These are phyloP conservation scores for Epicoccum sorghinum DNA, from an alignment of 2,329 filamentous ascomycete genomes.

Conservation along the genomic window DNA sequence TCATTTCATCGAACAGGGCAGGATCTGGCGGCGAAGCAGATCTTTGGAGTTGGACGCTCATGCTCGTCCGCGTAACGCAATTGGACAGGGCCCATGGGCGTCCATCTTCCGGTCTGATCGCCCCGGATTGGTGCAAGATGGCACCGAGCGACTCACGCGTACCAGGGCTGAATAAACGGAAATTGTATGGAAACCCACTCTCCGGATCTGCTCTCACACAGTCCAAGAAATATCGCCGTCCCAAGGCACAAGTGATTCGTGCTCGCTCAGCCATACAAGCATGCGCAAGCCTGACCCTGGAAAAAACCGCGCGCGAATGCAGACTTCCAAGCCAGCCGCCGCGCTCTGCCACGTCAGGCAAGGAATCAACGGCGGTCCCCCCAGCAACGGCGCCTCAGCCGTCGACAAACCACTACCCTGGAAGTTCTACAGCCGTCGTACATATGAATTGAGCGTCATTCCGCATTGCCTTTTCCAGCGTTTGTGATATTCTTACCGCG, in stretches of 20 bases:
- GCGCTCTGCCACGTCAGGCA: slow-evolving; percentile 37
- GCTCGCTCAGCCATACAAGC: slow-evolving; percentile 6
- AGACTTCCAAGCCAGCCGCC: slow-evolving; percentile 14
- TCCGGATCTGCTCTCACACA: no score
- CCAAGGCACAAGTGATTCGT: background rate
- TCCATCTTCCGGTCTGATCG: background rate
- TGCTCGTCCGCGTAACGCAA: background rate
- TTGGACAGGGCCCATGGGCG: background rate
- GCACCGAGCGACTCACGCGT: background rate
- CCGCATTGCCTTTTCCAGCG: background rate
- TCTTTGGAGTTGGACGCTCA: background rate
- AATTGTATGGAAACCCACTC: background rate
- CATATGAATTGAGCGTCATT: slow-evolving; percentile 27
- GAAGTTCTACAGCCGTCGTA: slow-evolving; percentile 23
- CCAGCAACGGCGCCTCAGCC: slow-evolving; percentile 38
- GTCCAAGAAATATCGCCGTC: no score
- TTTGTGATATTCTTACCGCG: slow-evolving; percentile 4
- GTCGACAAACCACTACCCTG: slow-evolving; percentile 14
- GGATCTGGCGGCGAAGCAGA: background rate
- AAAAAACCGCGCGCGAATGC: background rate
- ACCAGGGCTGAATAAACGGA: no score
- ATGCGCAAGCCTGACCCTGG: background rate
- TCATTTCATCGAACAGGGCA: background rate
- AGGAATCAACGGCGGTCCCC: slow-evolving; percentile 33
- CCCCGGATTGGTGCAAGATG: background rate